phyloP scores from a whole-genome alignment of 495 filamentous ascomycete species.

The Aspergillus sclerotioniger region DNA sequence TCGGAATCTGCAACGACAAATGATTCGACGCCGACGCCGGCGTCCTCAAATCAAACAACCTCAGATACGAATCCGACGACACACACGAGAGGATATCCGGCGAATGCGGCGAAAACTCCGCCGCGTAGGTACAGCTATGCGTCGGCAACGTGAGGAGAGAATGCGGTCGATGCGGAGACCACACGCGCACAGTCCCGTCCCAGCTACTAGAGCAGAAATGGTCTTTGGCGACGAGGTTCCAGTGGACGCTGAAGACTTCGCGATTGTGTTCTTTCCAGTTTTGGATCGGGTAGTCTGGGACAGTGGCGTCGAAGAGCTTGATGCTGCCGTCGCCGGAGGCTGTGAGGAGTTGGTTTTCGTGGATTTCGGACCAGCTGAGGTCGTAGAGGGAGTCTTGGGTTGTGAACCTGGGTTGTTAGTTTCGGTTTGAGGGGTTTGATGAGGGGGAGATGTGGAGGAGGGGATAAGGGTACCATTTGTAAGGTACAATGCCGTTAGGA shows the following conservation, averaged over 20 bases:
- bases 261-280: conserved; percentile 89
- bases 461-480: conserved; percentile 58
- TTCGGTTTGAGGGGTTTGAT: background rate
- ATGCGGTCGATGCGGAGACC: conserved; percentile 69
- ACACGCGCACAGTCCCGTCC: conserved; percentile 93
- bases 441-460: background rate
- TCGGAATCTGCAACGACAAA: conserved; percentile 70
- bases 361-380: conserved; percentile 85
- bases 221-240: conserved; percentile 90
- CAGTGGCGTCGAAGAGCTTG: conserved; percentile 84
- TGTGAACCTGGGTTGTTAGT: conserved; percentile 62
- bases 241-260: conserved; percentile 86
- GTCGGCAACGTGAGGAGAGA: conserved; percentile 83
- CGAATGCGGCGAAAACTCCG: conserved; percentile 76
- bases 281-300: conserved; percentile 77
- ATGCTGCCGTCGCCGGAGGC: conserved; percentile 89
- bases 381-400: conserved; percentile 97
- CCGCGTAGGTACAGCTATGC: conserved; percentile 86
- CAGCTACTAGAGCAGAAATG: conserved; percentile 85
- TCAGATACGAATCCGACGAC: conserved; percentile 77
- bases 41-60: conserved; percentile 85
- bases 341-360: conserved; percentile 88
- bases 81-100: conserved; percentile 78
- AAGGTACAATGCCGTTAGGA: conserved; percentile 73
- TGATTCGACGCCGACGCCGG: conserved; percentile 81